These are phyloP conservation scores for Cinnamomum micranthum DNA, from an alignment of 164 flowering plant species.

Conservation along the genomic window DNA sequence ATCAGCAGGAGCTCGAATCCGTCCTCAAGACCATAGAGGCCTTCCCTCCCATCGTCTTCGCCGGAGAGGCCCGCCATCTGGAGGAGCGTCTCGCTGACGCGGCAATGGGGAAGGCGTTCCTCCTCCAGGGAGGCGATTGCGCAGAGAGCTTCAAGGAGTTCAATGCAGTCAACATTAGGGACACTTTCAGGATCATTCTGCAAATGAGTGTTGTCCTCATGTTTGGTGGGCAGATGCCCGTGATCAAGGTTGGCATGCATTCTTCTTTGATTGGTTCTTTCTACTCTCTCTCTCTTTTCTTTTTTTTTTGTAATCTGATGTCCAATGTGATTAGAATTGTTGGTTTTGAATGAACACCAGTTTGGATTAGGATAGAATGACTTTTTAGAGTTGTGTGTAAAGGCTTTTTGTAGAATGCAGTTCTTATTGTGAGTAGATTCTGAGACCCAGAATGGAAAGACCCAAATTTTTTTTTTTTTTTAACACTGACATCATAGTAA, in stretches of 20 bases:
- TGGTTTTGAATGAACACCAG: too few relatives aligned
- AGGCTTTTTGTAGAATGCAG: too few relatives aligned
- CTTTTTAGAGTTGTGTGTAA: too few relatives aligned
- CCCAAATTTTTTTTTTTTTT: too few relatives aligned
- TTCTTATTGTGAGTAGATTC: too few relatives aligned
- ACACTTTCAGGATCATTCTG: constrained; percentile 77
- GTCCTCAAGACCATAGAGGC: constrained; percentile 62
- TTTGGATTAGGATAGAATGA: too few relatives aligned
- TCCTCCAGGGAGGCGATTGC: constrained; percentile 87
- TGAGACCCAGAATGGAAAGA: too few relatives aligned
- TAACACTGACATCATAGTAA: too few relatives aligned
- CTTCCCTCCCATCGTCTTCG: constrained; percentile 89
- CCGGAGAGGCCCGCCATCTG: constrained; percentile 77
- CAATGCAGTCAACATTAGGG: constrained; percentile 79
- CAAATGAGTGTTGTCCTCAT: constrained; percentile 87
- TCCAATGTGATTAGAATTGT: too few relatives aligned
- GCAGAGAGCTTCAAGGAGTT: constrained; percentile 96
- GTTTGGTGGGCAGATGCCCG: constrained; percentile 90
- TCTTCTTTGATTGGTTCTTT: too few relatives aligned
- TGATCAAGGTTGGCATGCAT: constrained; percentile 52
- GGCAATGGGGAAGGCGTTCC: constrained; percentile 76
- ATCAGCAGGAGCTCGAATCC: constrained; percentile 48
- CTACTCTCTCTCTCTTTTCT: too few relatives aligned
- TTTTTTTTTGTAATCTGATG: not conserved
- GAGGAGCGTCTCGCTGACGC: constrained; percentile 79